Base-by-base conservation (phyloP, 495 filamentous ascomycete genomes). In the Podospora pseudopauciseta region DNA sequence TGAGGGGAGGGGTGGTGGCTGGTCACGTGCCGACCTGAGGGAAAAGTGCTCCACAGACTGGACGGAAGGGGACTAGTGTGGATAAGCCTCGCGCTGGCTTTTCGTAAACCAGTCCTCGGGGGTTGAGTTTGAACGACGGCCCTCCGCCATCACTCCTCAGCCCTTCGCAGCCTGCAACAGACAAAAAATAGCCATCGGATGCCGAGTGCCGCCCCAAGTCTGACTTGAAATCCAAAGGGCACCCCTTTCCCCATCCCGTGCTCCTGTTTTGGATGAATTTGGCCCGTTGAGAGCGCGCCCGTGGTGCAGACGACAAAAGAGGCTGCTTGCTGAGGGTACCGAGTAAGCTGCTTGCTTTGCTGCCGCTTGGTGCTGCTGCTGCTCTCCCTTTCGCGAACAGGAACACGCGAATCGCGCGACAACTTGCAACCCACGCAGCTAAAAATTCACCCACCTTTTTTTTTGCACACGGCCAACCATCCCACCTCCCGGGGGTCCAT, bases 391-490 rank as follows among this genome's bases (percentile, higher is more conserved):
- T 74, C 74, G 72, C 72, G 68, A 69, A 75, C 74, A 32, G 28
- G 65, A 68, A 73, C 71, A 49, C 39, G 76, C 79, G 78, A 78
- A 79, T 75, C 76, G 79, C 79, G 77, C 76, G 76, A 78, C 77
- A 76, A 72, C 4, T 32, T 32, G 30, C 30, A 32, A 65, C 65
- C 75, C 73, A 74, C 67, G 68, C 72, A 70, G 59, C 73, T 72
- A 72, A 63, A 64, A 66, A 39, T 67, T 34, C 39, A 57, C 28
- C 65, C 30, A 27, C 66, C 32, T 73, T 32, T 32, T 69, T 27
- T 73, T 32, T 32, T 69, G 66, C 57, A 61, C 65, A 73, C 71
- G 65, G 58, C 65, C 63, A 70, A 70, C 26, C 71, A 74, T 65
- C 65, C 64, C 64, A 66, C 65, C 64, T 27, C 34, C 55, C 28